phyloP scores from a whole-genome alignment of 495 filamentous ascomycete species.

The Acidomyces sp. region DNA sequence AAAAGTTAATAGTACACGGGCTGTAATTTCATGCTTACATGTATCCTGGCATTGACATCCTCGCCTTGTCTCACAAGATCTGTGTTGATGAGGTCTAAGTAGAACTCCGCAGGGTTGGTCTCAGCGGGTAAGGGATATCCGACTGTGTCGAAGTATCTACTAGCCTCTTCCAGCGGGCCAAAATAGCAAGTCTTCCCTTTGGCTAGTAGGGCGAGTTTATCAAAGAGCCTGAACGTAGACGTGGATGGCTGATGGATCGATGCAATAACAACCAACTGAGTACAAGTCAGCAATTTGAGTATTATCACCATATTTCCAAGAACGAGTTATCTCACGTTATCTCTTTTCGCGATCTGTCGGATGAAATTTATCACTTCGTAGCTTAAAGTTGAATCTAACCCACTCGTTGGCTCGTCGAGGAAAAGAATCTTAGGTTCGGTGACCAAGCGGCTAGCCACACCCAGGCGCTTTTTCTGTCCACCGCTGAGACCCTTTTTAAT shows the following conservation, averaged over 20 bases:
- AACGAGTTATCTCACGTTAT: conserved; percentile 40
- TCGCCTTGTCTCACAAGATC: conserved; percentile 46
- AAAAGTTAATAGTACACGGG: conserved; percentile 40
- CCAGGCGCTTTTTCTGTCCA: conserved; percentile 60
- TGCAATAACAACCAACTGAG: conserved; percentile 47
- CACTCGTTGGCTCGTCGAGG: conserved; percentile 66
- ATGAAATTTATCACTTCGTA: conserved; percentile 53
- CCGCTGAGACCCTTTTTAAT: conserved; percentile 64
- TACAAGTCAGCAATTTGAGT: conserved; percentile 6
- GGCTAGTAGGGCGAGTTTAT: conserved; percentile 59
- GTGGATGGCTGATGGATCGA: conserved; percentile 72
- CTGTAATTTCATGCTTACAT: conserved; percentile 1
- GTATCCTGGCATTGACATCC: conserved; percentile 16
- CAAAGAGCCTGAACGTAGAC: conserved; percentile 58
- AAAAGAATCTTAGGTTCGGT: conserved; percentile 64
- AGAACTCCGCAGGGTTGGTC: conserved; percentile 61
- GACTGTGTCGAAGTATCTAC: conserved; percentile 39
- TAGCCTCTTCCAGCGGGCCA: conserved; percentile 39
- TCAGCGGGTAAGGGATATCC: not conserved
- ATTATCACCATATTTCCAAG: conserved; percentile 29
- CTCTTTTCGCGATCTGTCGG: conserved; percentile 44
- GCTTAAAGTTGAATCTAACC: conserved; percentile 54
- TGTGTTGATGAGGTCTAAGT: conserved; percentile 58
- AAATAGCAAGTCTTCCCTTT: conserved; percentile 55
- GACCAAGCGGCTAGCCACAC: conserved; percentile 62